Evolutionary conservation across 2,329 filamentous ascomycete species (phyloP), one percentile per base, ranked within the genome.

Genomic region (Aureobasidium melanogenum): DNA sequence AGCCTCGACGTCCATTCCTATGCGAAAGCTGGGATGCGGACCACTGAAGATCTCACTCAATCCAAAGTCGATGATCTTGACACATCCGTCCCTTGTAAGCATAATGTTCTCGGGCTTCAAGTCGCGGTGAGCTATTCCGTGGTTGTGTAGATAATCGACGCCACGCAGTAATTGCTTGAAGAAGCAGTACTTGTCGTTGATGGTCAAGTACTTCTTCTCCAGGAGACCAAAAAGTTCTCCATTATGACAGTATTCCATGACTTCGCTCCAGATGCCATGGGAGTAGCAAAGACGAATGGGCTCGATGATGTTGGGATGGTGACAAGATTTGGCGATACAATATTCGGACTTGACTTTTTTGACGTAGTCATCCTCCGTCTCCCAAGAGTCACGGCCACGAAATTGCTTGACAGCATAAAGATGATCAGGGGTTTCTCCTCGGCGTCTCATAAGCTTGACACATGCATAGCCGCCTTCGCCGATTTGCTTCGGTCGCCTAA

Each of bases 51-150:
- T 88, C 71, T 94, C 89, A 0, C 89, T 91, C 15, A 93, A 89
- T 58, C 91, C 91, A 75, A 96, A 96, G 72, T 96, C 91, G 54
- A 90, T 91, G 63, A 96, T 92, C 76, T 96, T 96, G 61, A 96
- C 80, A 72, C 90, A 87, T 70, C 90, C 90, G 62, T 91, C 84
- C 67, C 84, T 85, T 50, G 86, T 88, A 63, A 96, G 81, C 34
- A 96, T 80, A 26, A 95, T 77, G 68, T 96, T 96, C 72, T 96
- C 91, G 12, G 92, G 82, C 75, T 96, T 96, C 76, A 96, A 88
- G 67, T 96, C 91, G 52, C 91, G 88, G 74, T 96, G 91, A 1
- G 91, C 91, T 69, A 96, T 92, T 62, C 91, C 91, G 68, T 93
- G 85, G 63, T 79, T 79, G 73, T 96, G 91, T 24, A 96, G 79